Base-by-base conservation (phyloP, 1,284 basidiomycete species). In the Cutaneotrichosporon cutaneum region DNA sequence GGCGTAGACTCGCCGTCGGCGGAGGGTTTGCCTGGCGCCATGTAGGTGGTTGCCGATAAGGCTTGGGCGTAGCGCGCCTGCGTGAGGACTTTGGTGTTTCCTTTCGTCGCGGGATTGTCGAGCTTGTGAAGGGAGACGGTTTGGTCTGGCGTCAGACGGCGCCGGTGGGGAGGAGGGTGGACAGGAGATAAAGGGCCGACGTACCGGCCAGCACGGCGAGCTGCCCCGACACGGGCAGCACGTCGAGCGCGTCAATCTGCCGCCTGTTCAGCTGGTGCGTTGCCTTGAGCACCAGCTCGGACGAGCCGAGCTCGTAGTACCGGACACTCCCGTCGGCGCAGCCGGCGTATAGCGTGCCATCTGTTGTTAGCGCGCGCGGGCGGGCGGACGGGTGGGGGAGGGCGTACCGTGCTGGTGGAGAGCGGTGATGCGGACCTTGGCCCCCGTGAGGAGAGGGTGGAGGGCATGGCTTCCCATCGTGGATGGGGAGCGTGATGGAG, bases 211-310 rank as follows among this genome's bases (percentile, higher is more conserved):
- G 83, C 9, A 90, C 83, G 4, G 90, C 87, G 30, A 97, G 81
- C 11, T 89, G 88, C 68, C 90, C 88, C 16, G 90, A 84, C 68
- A 92, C 90, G 66, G 88, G 88, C 66, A 97, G 84, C 56, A 89
- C 88, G 3, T 87, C 90, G 6, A 97, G 81, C 72, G 92, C 92
- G 61, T 97, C 93, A 47, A 98, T 90, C 13, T 89, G 83, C 68
- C 84, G 85, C 66, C 86, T 83, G 14, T 83, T 81, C 33, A 94
- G 77, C 64, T 86, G 87, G 84, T 87, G 90, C 18, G 84, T 85
- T 67, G 57, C 58, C 53, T 59, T 44, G 26, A 60, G 47, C 36
- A 62, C 44, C 21, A 35, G 32, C 52, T 74, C 54, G n/a, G n/a
- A n/a, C 21, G 74, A 44, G 64, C 45, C 63, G 66, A 48, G 67